phyloP scores from a whole-genome alignment of 345 rosid genomes.

The Dipteronia sinensis region DNA sequence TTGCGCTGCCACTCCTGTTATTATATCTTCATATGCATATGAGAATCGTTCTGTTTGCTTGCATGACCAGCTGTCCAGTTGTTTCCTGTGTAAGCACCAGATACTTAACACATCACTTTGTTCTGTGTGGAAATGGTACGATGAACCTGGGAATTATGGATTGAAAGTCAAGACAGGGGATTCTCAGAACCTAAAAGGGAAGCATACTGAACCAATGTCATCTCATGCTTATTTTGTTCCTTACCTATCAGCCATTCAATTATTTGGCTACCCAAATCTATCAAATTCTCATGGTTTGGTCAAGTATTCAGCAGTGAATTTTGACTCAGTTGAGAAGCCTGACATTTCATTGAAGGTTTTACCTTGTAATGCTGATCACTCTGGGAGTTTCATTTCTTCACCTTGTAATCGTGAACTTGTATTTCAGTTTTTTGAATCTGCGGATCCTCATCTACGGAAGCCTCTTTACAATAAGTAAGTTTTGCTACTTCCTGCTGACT shows the following conservation, averaged over 20 bases:
- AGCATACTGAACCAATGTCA: background rate
- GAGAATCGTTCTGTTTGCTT: constrained; percentile 17
- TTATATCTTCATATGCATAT: constrained; percentile 1
- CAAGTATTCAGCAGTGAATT: background rate
- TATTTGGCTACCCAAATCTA: constrained; percentile 19
- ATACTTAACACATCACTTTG: constrained; percentile 24
- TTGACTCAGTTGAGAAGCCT: constrained; percentile 12
- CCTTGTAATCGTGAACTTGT: constrained; percentile 27
- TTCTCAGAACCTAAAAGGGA: constrained; percentile 10
- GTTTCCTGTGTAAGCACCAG: constrained; percentile 21
- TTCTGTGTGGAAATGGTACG: constrained; percentile 33
- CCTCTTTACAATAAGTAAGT: constrained; percentile 35
- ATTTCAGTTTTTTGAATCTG: constrained; percentile 32
- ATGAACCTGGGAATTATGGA: constrained; percentile 33
- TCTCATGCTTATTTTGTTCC: constrained; percentile 38
- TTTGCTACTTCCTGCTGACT: background rate
- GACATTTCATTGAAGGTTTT: background rate
- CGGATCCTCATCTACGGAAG: constrained; percentile 25
- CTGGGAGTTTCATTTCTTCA: background rate
- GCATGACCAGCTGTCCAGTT: background rate
- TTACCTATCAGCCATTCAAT: constrained; percentile 36
- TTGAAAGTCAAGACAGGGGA: constrained; percentile 26
- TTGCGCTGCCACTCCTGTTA: constrained; percentile 27
- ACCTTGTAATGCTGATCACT: background rate
- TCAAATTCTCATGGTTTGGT: constrained; percentile 4